Evolutionary conservation across 371 early-diverging fungal genomes (phyloP).

Genomic region (Mortierella sp.): DNA sequence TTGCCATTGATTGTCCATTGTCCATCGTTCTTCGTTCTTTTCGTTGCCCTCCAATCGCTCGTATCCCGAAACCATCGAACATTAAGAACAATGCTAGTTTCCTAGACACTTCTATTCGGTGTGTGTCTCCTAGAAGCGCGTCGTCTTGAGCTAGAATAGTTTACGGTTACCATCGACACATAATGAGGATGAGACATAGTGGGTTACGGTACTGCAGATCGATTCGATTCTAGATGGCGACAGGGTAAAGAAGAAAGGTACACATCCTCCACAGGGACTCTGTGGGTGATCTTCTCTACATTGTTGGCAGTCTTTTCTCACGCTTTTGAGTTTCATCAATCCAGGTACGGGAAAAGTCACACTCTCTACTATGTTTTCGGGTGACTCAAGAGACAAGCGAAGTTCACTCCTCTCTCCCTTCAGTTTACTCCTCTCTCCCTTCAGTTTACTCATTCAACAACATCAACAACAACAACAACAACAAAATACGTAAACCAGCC

Average conservation of each 20-base stretch:
- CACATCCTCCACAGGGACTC: too few species aligned
- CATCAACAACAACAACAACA: background rate
- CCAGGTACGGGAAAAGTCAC: conserved; percentile 1
- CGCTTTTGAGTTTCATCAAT: background rate
- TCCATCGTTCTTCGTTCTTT: background rate
- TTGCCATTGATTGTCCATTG: background rate
- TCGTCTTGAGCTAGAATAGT: too few species aligned
- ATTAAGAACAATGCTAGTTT: background rate
- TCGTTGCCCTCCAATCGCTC: background rate
- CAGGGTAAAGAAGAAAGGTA: too few species aligned
- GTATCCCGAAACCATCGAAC: background rate
- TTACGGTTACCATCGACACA: too few species aligned
- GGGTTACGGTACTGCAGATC: too few species aligned
- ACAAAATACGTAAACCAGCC: background rate
- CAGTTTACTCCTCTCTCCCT: background rate
- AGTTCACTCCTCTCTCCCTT: background rate
- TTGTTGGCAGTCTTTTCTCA: background rate
- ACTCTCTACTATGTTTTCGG: background rate
- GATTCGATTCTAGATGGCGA: too few species aligned
- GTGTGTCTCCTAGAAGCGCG: background rate
- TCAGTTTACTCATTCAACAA: conserved; percentile 2
- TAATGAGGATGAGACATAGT: too few species aligned
- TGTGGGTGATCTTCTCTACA: background rate
- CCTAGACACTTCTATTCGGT: background rate
- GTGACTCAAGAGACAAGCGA: background rate